A percentile compares a stretch with the other conserved stretches of the same genome.
phyloP scores from a whole-genome alignment of 371 early-diverging fungal species.

The Mortierella sp. region DNA sequence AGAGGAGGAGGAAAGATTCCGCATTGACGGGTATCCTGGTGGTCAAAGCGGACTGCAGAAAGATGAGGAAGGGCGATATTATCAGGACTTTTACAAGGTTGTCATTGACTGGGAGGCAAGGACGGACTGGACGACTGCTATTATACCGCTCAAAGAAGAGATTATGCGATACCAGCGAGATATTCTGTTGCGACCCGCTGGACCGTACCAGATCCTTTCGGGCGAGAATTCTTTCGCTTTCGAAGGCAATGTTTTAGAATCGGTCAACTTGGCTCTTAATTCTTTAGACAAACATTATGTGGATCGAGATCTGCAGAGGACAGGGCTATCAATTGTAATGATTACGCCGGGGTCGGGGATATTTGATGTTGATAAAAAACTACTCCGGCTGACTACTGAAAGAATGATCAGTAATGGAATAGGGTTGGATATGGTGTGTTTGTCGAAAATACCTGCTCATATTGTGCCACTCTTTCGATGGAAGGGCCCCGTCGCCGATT shows the following conservation, averaged over 20 bases:
- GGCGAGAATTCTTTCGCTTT: conserved; percentile 81
- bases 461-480: conserved; percentile 87
- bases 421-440: conserved; percentile 92
- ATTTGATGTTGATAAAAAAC: conserved; percentile 86
- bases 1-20: conserved; percentile 64
- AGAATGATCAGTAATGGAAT: conserved; percentile 96
- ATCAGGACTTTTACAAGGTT: conserved; percentile 96
- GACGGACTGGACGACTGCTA: conserved; percentile 85
- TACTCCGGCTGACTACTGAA: conserved; percentile 92
- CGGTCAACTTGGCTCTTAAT: conserved; percentile 95
- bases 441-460: conserved; percentile 90
- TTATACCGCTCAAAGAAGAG: conserved; percentile 85
- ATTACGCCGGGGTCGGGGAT: conserved; percentile 92
- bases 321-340: conserved; percentile 92
- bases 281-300: conserved; percentile 94
- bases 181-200: conserved; percentile 75
- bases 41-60: conserved; percentile 51
- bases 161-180: conserved; percentile 84
- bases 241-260: conserved; percentile 95
- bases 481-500: conserved; percentile 53
- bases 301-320: conserved; percentile 92
- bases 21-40: conserved; percentile 61
- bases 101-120: conserved; percentile 93
- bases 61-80: conserved; percentile 70
- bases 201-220: conserved; percentile 63